A percentile compares a stretch with the other conserved stretches of the same genome.
Conservation (phyloP, 805 yeast genomes). For the Kodamaea leandrae region DNA sequence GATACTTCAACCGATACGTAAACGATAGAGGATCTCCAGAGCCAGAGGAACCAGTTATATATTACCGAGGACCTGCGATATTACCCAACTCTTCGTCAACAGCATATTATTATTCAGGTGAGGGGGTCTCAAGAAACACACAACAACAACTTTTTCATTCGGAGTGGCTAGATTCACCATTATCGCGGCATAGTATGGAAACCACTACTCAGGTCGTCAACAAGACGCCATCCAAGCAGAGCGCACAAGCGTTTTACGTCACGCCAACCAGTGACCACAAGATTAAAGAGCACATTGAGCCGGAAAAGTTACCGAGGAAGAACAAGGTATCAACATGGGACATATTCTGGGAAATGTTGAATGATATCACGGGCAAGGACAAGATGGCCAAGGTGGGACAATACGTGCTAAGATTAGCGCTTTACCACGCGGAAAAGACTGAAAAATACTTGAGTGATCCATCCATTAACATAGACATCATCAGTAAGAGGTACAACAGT, state of each 20-base stretch:
- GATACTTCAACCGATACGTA: slow-evolving; percentile 1
- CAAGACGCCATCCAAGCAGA: slow-evolving; percentile 3
- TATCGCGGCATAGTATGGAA: background rate
- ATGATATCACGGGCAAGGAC: slow-evolving; percentile 66
- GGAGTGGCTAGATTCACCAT: slow-evolving; percentile 7
- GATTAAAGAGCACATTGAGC: slow-evolving; percentile 5
- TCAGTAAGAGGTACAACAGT: slow-evolving; percentile 32
- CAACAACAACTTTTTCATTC: slow-evolving; percentile 6
- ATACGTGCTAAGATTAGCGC: slow-evolving; percentile 53
- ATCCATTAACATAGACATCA: slow-evolving; percentile 28
- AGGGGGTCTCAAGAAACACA: background rate
- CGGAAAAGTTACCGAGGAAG: slow-evolving; percentile 1
- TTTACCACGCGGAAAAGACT: slow-evolving; percentile 44
- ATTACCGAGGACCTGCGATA: slow-evolving; percentile 5
- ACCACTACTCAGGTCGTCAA: slow-evolving; percentile 4
- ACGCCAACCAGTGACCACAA: slow-evolving; percentile 9
- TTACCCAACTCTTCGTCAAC: slow-evolving; percentile 5
- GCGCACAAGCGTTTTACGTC: slow-evolving; percentile 4
- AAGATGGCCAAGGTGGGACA: slow-evolving; percentile 64
- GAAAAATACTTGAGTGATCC: slow-evolving; percentile 34
- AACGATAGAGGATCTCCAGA: background rate
- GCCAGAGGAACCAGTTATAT: background rate
- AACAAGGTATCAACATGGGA: slow-evolving; percentile 31
- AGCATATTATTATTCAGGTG: slow-evolving; percentile 1
- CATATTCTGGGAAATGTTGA: slow-evolving; percentile 51